Base-by-base conservation (phyloP, 2,329 filamentous ascomycete genomes). In the Diaporthe vaccinii region DNA sequence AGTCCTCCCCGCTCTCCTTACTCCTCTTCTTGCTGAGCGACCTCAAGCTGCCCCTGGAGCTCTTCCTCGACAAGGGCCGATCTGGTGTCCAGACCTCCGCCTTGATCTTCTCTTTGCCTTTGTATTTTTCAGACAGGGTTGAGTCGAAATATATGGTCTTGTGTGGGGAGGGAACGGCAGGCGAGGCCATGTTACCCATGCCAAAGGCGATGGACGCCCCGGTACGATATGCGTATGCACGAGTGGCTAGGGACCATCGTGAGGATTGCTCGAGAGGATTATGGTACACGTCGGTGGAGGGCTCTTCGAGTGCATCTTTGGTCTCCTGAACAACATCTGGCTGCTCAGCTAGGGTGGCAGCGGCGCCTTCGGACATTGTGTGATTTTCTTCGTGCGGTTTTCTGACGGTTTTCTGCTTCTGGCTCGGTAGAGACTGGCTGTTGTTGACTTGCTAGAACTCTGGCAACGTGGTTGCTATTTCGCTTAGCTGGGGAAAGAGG, bases 81-180 rank as follows among this genome's bases (percentile, higher is more conserved):
- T 74, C 74, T 25, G 85, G 83, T 31, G 82, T 82, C 85, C 85
- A 85, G 57, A 90, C 86, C 81, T 90, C 88, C 36, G 88, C 84
- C 77, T 84, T 84, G 79, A 87, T 85, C 79, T 84, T 85, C 39
- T 82, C 80, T 41, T 79, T 81, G 41, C 83, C 85, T 67, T 81
- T 81, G 71, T 78, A 81, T 51, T 80, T 77, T 12, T 34, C 72
- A 6, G 85, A 84, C 10, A 87, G 78, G 14, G 85, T 87, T 15
- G 86, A 84, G 78, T 87, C 85, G 5, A 87, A 80, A 79, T 82
- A 87, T 28, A 87, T 79, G 25, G 83, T 83, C 70, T 81, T 79
- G 41, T 84, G 82, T 15, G 84, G 84, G 51, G 81, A 80, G 3
- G 84, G 85, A 3, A 85, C 84, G 15, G 83, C 81, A 34, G 85